Percentiles rank a stretch among this genome's conserved stretches.
Conservation (phyloP, 192 early-diverging fungal species). For the Backusella luteola region DNA sequence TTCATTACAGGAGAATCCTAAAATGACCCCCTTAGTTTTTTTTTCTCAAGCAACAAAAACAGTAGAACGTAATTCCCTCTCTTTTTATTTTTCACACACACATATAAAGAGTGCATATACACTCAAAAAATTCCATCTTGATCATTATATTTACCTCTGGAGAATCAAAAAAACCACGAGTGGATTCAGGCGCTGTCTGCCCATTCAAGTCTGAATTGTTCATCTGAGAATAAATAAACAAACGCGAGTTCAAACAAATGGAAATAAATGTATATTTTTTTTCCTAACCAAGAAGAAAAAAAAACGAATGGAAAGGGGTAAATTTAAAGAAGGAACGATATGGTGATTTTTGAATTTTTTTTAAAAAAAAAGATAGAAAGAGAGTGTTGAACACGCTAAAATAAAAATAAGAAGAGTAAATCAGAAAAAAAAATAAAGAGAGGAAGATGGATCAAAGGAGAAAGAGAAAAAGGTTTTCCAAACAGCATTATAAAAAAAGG, state of each 20-base stretch:
- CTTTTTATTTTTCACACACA: not conserved
- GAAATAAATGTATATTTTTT: not conserved
- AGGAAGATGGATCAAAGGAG: slow-evolving; percentile 15
- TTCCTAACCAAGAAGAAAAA: slow-evolving; percentile 4
- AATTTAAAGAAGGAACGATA: slow-evolving; percentile 12
- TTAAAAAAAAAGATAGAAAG: not conserved
- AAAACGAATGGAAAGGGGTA: slow-evolving; percentile 1
- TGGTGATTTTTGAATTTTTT: not conserved
- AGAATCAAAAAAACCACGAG: slow-evolving; percentile 36
- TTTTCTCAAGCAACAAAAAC: not conserved
- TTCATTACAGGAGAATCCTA: slow-evolving; percentile 10
- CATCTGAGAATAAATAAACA: not conserved
- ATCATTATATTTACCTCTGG: slow-evolving; percentile 17
- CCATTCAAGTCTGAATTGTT: slow-evolving; percentile 25
- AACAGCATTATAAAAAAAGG: slow-evolving; percentile 10
- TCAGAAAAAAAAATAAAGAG: slow-evolving; percentile 6
- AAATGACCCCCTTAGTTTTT: not conserved
- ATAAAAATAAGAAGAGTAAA: not conserved
- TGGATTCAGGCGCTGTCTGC: slow-evolving; percentile 44
- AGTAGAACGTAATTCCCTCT: not conserved
- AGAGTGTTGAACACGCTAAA: not conserved
- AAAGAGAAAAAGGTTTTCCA: not conserved
- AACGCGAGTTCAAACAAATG: slow-evolving; percentile 9
- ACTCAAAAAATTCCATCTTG: not conserved
- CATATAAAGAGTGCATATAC: not conserved